Evolutionary conservation across 1,284 basidiomycete genomes (phyloP).

Genomic region (Cystobasidium sp.): DNA sequence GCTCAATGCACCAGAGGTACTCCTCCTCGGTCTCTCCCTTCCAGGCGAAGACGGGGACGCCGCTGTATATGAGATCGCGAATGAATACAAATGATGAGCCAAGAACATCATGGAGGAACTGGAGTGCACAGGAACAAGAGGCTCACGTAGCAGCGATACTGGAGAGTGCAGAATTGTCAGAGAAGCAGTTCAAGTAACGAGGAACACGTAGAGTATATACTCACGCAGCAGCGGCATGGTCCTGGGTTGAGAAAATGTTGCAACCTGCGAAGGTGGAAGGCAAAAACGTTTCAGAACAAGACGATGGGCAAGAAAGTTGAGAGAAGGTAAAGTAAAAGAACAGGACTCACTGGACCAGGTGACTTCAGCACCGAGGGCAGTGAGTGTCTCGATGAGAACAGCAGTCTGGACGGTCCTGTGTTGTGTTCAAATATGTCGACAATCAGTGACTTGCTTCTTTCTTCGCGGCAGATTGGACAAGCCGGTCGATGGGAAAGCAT

Average conservation of each 20-base stretch:
- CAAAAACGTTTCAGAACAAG: conserved; percentile 23
- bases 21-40: conserved; percentile 99
- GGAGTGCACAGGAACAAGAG: not conserved
- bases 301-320: not conserved
- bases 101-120: not conserved
- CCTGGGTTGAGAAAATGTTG: conserved; percentile 99
- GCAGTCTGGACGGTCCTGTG: conserved; percentile 87
- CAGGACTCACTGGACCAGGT: conserved; percentile 81
- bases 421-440: not conserved
- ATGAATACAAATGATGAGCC: not conserved
- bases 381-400: conserved; percentile 94
- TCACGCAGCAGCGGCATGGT: conserved; percentile 95
- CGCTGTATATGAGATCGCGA: conserved; percentile 55
- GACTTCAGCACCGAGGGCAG: conserved; percentile 92
- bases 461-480: conserved; percentile 5
- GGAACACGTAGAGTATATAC: conserved; percentile 54
- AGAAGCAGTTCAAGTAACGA: not conserved
- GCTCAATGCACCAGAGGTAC: conserved; percentile 95
- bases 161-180: not conserved
- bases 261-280: conserved; percentile 33
- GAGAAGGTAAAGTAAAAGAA: conserved; percentile 46
- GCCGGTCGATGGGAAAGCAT: conserved; percentile 8
- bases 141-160: conserved; percentile 43
- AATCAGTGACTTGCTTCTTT: not conserved
- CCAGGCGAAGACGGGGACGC: conserved; percentile 98